Conservation (phyloP, 129 eudicot species). For the Centaurea solstitialis region DNA sequence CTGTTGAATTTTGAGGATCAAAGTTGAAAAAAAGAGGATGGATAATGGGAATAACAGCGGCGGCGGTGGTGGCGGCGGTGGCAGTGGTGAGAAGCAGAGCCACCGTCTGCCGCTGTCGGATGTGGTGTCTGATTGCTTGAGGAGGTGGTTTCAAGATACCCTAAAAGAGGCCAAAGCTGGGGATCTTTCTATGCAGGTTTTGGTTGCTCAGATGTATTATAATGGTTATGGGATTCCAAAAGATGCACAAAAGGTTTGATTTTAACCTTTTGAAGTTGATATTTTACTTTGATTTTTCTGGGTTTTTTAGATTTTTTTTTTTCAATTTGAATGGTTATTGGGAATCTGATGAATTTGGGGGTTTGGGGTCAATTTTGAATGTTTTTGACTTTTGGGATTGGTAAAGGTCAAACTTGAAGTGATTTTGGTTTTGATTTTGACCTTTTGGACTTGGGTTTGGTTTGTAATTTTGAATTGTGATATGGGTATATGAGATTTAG, state of each 20-base stretch:
- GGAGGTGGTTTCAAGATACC: slow-evolving; percentile 80
- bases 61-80: slow-evolving; percentile 21
- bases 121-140: slow-evolving; percentile 67
- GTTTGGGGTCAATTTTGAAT: slow-evolving; percentile 14
- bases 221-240: slow-evolving; percentile 69
- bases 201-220: slow-evolving; percentile 74
- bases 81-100: slow-evolving; percentile 28
- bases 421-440: slow-evolving; percentile 4
- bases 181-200: slow-evolving; percentile 71
- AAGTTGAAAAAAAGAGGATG: slow-evolving; percentile 25
- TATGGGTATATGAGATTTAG: background rate
- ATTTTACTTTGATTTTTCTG: slow-evolving; percentile 3
- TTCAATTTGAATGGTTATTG: slow-evolving; percentile 4
- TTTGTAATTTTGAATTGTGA: background rate
- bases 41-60: slow-evolving; percentile 34
- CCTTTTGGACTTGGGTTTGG: background rate
- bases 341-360: slow-evolving; percentile 12
- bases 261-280: background rate
- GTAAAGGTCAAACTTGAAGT: slow-evolving; percentile 16
- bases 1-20: slow-evolving; percentile 5
- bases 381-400: slow-evolving; percentile 22
- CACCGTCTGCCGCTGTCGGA: slow-evolving; percentile 54
- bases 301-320: background rate
- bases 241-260: slow-evolving; percentile 67
- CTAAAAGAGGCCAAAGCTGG: slow-evolving; percentile 74